These are phyloP conservation scores for Pseudohalonectria lignicola DNA, from an alignment of 2,329 filamentous ascomycete species.

Conservation along the genomic window DNA sequence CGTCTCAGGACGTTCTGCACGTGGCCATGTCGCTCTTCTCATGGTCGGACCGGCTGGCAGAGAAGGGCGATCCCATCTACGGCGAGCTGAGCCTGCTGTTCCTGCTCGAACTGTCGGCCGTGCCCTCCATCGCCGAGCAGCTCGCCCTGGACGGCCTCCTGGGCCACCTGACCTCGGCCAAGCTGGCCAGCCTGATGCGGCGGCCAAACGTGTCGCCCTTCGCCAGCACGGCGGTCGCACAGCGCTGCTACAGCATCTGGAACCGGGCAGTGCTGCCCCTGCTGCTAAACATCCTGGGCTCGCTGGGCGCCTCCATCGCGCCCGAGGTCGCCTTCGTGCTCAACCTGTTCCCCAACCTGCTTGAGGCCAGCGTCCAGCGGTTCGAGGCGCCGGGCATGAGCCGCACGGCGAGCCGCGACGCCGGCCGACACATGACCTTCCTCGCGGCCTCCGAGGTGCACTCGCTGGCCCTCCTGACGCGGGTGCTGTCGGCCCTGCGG, in stretches of 20 bases:
- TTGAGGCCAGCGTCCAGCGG: conserved; percentile 59
- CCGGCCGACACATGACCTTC: conserved; percentile 59
- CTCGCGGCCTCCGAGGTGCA: conserved; percentile 67
- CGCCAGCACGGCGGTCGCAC: conserved; percentile 54
- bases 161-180: conserved; percentile 67
- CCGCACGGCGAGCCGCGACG: conserved; percentile 28
- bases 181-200: conserved; percentile 67
- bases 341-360: conserved; percentile 75
- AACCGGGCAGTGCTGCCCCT: conserved; percentile 77
- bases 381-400: conserved; percentile 53
- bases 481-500: conserved; percentile 58
- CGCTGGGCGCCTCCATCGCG: conserved; percentile 71
- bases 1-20: conserved; percentile 62
- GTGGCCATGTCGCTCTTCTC: conserved; percentile 83
- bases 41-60: conserved; percentile 77
- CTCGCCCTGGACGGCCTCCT: conserved; percentile 81
- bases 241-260: conserved; percentile 84
- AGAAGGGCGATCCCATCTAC: conserved; percentile 71
- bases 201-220: conserved; percentile 65
- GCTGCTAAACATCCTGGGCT: conserved; percentile 75
- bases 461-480: conserved; percentile 63
- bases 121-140: conserved; percentile 75
- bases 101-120: conserved; percentile 73
- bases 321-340: conserved; percentile 79
- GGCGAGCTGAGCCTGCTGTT: conserved; percentile 87